A percentile compares a stretch with the other conserved stretches of the same genome.
Conservation (phyloP, 768 basidiomycete genomes). For the Chalciporus piperatus region DNA sequence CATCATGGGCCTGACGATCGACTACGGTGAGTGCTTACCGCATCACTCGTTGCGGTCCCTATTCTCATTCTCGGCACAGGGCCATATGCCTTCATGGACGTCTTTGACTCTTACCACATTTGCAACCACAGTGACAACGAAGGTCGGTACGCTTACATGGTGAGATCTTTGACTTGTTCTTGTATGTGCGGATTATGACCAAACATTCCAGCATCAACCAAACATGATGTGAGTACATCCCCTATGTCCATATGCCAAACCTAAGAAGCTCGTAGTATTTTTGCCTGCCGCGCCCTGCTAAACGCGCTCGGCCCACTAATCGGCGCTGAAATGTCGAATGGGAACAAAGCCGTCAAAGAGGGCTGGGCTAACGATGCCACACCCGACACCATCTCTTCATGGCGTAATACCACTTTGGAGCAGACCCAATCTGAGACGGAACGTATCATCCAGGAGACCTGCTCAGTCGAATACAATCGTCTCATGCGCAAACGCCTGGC, state of each 20-base stretch:
- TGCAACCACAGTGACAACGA: slow-evolving; percentile 87
- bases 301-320: slow-evolving; percentile 80
- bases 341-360: slow-evolving; percentile 41
- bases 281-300: slow-evolving; percentile 76
- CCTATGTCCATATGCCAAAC: background rate
- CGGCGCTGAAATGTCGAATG: slow-evolving; percentile 68
- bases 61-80: slow-evolving; percentile 40
- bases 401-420: slow-evolving; percentile 57
- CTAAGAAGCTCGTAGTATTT: slow-evolving; percentile 48
- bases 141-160: slow-evolving; percentile 74
- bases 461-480: slow-evolving; percentile 59
- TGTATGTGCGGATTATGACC: slow-evolving; percentile 1
- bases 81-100: slow-evolving; percentile 94
- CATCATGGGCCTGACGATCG: slow-evolving; percentile 71
- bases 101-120: slow-evolving; percentile 79
- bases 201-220: slow-evolving; percentile 56
- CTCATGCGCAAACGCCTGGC: slow-evolving; percentile 84
- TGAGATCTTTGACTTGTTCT: slow-evolving; percentile 17
- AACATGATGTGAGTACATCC: slow-evolving; percentile 63
- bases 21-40: slow-evolving; percentile 50
- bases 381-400: slow-evolving; percentile 54
- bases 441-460: slow-evolving; percentile 53
- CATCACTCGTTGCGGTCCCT: background rate
- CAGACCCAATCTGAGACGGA: slow-evolving; percentile 60
- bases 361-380: slow-evolving; percentile 65